Conservation (phyloP, 176 grass and related monocot species). For the Phoenix roebelenii region DNA sequence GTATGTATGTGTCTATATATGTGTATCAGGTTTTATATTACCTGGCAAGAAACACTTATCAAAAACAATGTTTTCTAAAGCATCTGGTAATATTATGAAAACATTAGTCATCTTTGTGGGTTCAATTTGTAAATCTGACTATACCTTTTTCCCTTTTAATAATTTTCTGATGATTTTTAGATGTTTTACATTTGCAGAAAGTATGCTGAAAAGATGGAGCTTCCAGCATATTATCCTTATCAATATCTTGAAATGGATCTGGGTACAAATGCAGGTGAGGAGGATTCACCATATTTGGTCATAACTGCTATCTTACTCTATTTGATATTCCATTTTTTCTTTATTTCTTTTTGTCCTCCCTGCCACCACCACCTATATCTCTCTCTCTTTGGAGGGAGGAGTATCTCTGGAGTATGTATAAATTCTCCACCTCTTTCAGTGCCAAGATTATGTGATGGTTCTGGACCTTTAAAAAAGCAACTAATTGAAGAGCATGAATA, state of each 20-base stretch:
- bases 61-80: too few species aligned
- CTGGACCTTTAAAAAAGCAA: constrained; percentile 28
- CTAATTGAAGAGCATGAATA: constrained; percentile 27
- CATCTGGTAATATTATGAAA: too few species aligned
- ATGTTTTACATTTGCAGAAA: constrained; percentile 10
- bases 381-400: too few species aligned
- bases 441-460: constrained; percentile 22
- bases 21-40: too few species aligned
- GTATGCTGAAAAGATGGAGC: constrained; percentile 24
- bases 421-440: background rate
- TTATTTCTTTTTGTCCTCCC: background rate
- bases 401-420: background rate
- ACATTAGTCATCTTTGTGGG: too few species aligned
- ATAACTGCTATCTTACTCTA: background rate
- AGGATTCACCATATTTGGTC: background rate
- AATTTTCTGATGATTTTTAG: background rate
- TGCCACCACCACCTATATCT: too few species aligned
- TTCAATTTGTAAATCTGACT: too few species aligned
- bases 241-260: constrained; percentile 26
- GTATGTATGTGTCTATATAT: too few species aligned
- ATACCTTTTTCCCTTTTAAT: background rate
- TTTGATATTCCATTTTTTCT: background rate
- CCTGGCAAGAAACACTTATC: too few species aligned
- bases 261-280: constrained; percentile 21
- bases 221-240: constrained; percentile 20